Conservation (phyloP, 2,329 filamentous ascomycete species). For the Metarhizium brunneum region DNA sequence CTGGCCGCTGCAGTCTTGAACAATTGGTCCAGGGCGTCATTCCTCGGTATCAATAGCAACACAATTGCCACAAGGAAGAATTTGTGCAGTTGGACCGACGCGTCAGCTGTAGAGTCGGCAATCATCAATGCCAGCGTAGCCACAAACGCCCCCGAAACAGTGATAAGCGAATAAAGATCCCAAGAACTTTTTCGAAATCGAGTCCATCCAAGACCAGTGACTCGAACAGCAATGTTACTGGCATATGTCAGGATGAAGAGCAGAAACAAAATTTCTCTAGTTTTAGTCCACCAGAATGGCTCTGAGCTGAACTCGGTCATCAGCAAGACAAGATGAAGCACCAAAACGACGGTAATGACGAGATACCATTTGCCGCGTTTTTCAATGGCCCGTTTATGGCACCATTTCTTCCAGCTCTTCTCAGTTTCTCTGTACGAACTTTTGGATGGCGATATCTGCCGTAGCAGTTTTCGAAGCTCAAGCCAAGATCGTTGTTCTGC, state of each 20-base stretch:
- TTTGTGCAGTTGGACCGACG: constrained; percentile 79
- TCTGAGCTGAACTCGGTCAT: constrained; percentile 81
- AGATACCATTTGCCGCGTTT: constrained; percentile 91
- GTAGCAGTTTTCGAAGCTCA: constrained; percentile 81
- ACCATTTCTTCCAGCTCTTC: constrained; percentile 81
- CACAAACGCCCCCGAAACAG: constrained; percentile 68
- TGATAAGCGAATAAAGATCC: constrained; percentile 81
- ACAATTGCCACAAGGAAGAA: constrained; percentile 86
- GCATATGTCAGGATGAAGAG: constrained; percentile 74
- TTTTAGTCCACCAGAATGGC: constrained; percentile 57
- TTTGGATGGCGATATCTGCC: constrained; percentile 91
- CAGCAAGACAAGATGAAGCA: constrained; percentile 75
- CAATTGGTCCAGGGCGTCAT: constrained; percentile 92
- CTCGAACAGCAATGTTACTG: constrained; percentile 71
- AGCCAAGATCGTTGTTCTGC: constrained; percentile 96
- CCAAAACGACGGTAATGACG: constrained; percentile 67
- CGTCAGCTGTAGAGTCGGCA: constrained; percentile 45
- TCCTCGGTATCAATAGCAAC: constrained; percentile 84
- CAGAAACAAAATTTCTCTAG: constrained; percentile 71
- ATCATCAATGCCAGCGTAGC: constrained; percentile 74
- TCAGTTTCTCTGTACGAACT: constrained; percentile 72
- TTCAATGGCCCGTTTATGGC: constrained; percentile 85
- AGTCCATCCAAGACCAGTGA: constrained; percentile 83
- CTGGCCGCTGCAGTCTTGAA: constrained; percentile 98
- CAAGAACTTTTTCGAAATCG: constrained; percentile 89